Evolutionary conservation across 495 filamentous ascomycete genomes (phyloP).

Genomic region (Penicillium longicatenatum): DNA sequence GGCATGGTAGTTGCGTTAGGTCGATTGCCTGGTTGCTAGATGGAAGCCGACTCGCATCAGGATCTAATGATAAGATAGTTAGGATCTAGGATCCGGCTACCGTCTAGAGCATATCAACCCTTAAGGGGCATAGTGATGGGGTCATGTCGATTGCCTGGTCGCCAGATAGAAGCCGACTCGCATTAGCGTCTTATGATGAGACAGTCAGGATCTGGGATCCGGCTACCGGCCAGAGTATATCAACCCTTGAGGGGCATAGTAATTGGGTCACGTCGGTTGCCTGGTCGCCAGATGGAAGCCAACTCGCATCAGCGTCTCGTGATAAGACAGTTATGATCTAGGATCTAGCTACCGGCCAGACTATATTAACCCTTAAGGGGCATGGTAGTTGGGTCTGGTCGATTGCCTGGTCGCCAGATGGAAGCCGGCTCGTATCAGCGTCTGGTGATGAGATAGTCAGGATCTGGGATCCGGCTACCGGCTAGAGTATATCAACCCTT

Average conservation of each 20-base stretch:
- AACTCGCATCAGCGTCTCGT: not conserved
- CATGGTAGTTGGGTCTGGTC: not conserved
- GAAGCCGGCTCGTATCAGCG: conserved; percentile 13
- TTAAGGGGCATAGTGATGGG: too few relatives aligned
- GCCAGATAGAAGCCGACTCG: conserved; percentile 9
- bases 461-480: conserved; percentile 14
- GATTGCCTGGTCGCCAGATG: conserved; percentile 7
- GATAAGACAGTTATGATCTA: conserved; percentile 8
- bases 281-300: conserved; percentile 9
- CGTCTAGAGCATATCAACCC: too few relatives aligned
- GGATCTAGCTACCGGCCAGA: conserved; percentile 7
- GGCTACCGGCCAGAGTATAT: conserved; percentile 1
- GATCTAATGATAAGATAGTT: too few relatives aligned
- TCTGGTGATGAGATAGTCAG: conserved; percentile 9
- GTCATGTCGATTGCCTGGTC: conserved; percentile 13
- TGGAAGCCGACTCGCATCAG: too few relatives aligned
- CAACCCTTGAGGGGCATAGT: conserved; percentile 3
- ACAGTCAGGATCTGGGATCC: conserved; percentile 5
- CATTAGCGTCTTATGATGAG: conserved; percentile 5
- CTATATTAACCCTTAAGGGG: conserved; percentile 1
- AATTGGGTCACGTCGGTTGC: not conserved
- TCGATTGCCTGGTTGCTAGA: too few relatives aligned
- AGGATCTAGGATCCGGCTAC: too few relatives aligned
- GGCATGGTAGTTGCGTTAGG: too few relatives aligned
- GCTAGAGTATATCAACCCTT: conserved; percentile 4